Evolutionary conservation across 192 early-diverging fungal species (phyloP), one percentile per base, ranked within the genome.

Genomic region (Mortierella hygrophila): DNA sequence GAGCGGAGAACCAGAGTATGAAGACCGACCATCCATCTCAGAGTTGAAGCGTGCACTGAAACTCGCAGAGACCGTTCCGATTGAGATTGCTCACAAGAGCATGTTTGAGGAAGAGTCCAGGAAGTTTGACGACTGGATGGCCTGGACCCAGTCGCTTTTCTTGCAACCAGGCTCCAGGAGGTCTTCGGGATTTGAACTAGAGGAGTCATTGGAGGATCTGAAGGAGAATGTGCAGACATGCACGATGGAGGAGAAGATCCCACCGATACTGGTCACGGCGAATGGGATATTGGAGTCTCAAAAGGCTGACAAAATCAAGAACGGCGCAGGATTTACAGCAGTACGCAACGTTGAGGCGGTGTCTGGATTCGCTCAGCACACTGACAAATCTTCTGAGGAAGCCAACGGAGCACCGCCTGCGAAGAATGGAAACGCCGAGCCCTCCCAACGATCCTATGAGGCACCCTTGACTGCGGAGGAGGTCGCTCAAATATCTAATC

Each of bases 21-120:
- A 77, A 3, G 76, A 87, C 37, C 71, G 89, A 21, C 89, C 89
- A 21, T 44, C 70, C 6, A 54, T 86, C n/a, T 72, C 80, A 1
- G 88, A 89, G 10, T 69, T 90, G 23, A 83, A 75, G 69, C 73
- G 77, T 6, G 71, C 75, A 5, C 55, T 90, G 38, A 80, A 71
- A 37, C 26, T 76, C 4, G 78, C 72, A 11, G 84, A 86, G 44
- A 80, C 41, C 37, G 72, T 77, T 1, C 79, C 75, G 7, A 78
- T 79, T 23, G 55, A 68, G 18, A 54, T 80, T 11, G 70, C 72
- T 15, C 57, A 80, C 68, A 80, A 70, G 29, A 76, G 77, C 20
- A 68, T 80, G 70, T 81, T 86, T 73, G 84, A 86, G 15, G 65
- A 65, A 23, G 75, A 86, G 76, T 32, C 68, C 5, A 74, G 63